Conservation (phyloP, 2,329 filamentous ascomycete species). For the Phyllosticta citriasiana region DNA sequence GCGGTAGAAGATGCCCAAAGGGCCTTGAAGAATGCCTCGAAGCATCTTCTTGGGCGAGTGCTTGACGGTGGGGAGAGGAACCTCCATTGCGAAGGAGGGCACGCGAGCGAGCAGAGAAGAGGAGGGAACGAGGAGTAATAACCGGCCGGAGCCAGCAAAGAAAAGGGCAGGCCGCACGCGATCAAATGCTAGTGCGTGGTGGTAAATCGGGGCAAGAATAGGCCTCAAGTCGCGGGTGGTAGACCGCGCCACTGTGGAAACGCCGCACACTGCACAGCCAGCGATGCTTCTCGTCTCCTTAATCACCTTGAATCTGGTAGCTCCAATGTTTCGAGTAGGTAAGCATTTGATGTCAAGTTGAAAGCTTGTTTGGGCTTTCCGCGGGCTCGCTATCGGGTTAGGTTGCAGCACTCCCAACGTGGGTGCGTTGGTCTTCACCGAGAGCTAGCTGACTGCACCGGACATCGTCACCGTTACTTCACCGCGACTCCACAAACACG, state of each 20-base stretch:
- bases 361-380: not conserved
- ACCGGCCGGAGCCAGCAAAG: not conserved
- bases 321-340: not conserved
- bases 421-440: not conserved
- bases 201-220: not conserved
- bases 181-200: not conserved
- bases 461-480: not conserved
- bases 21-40: not conserved
- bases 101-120: not conserved
- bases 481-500: not conserved
- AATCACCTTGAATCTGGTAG: not conserved
- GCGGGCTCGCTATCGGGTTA: not conserved
- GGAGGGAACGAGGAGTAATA: not conserved
- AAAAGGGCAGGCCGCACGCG: not conserved
- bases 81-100: not conserved
- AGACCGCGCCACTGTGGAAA: not conserved
- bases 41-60: not conserved
- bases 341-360: not conserved
- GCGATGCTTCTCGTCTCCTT: not conserved
- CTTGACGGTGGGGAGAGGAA: not conserved
- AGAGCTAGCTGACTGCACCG: not conserved
- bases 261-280: not conserved
- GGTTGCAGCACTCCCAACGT: not conserved
- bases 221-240: not conserved
- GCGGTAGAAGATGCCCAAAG: slow-evolving; percentile 2